Base-by-base conservation (phyloP, 2,329 filamentous ascomycete species). In the Chalaropsis thielavioides region DNA sequence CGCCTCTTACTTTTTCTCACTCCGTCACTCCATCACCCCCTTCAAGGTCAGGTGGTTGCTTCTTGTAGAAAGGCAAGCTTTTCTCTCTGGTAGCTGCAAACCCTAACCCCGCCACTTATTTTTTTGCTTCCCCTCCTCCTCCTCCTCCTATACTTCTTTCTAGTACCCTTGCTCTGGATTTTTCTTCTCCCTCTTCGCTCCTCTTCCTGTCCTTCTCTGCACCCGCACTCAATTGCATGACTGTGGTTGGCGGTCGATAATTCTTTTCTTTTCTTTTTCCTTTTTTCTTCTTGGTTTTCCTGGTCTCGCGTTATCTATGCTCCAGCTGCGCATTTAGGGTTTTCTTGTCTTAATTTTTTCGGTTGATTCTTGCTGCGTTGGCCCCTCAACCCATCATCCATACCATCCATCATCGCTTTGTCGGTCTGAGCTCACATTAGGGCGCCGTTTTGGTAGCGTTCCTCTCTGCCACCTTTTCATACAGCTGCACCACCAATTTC, bases 221-320 rank as follows among this genome's bases (percentile, higher is more conserved):
- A 51, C 35, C 54, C 49, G 40, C 59, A 65, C 22, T 44, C 58
- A 65, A 31, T 31, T 31, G 58, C 62, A 60, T 43, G 24, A 49
- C 49, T n/a, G 51, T 49, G 54, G 61, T 35, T 64, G 46, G 64
- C 61, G 49, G 60, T 51, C 54, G 40, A 43, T 60, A 43, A 59
- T 46, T 61, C 40, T 44, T 61, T 64, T 44, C 46, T 51, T 66
- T 41, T 49, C 31, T 35, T 19, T 51, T 66, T 41, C 41, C 31
- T 35, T 19, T 54, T 22, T 51, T 56, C 43, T 31, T 41, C 35
- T 43, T 64, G 38, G 59, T 38, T 46, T 63, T 63, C 8, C 17
- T 56, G 51, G 38, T 24, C 49, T 35, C 31, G 38, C 13, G 13
- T 62, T 62, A n/a, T 62, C 43, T 46, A 17, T 46, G 43, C 43